Evolutionary conservation across 768 basidiomycete genomes (phyloP).

Genomic region (Omphalotus guepiniiformis): DNA sequence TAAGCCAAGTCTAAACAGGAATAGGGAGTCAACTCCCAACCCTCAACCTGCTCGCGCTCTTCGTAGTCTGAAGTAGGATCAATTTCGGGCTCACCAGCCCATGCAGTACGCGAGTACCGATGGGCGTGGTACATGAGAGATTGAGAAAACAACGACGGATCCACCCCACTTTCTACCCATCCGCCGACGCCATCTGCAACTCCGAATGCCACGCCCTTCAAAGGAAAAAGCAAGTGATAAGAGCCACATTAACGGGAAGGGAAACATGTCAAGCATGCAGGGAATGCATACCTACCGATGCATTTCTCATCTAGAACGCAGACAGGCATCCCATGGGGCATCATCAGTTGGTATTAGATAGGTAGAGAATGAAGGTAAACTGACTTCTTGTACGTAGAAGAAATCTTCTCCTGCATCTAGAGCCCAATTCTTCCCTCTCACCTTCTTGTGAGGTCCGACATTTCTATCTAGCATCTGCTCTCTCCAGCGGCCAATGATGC

Average conservation of each 20-base stretch:
- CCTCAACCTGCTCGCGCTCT: slow-evolving; percentile 59
- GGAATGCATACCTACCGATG: slow-evolving; percentile 60
- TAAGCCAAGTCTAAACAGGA: slow-evolving; percentile 73
- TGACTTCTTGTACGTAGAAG: slow-evolving; percentile 66
- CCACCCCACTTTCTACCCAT: slow-evolving; percentile 80
- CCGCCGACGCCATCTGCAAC: slow-evolving; percentile 94
- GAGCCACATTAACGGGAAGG: slow-evolving; percentile 20
- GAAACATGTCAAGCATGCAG: slow-evolving; percentile 22
- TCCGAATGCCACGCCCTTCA: slow-evolving; percentile 72
- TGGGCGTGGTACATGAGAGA: slow-evolving; percentile 86
- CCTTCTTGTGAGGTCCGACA: slow-evolving; percentile 32
- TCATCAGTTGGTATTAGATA: not conserved
- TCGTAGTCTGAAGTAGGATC: slow-evolving; percentile 76
- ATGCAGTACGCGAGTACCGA: slow-evolving; percentile 64
- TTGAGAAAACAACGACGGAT: slow-evolving; percentile 89
- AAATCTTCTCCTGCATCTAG: slow-evolving; percentile 55
- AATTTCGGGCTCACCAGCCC: slow-evolving; percentile 81
- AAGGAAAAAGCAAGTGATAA: not conserved
- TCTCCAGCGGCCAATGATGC: slow-evolving; percentile 64
- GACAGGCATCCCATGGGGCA: too few relatives aligned
- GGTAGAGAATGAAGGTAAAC: not conserved
- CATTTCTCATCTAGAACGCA: slow-evolving; percentile 70
- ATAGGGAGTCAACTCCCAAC: slow-evolving; percentile 71
- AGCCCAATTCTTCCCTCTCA: slow-evolving; percentile 35
- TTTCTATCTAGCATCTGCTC: slow-evolving; percentile 53